These are phyloP conservation scores for Viridothelium virens DNA, from an alignment of 495 filamentous ascomycete species.

Conservation along the genomic window DNA sequence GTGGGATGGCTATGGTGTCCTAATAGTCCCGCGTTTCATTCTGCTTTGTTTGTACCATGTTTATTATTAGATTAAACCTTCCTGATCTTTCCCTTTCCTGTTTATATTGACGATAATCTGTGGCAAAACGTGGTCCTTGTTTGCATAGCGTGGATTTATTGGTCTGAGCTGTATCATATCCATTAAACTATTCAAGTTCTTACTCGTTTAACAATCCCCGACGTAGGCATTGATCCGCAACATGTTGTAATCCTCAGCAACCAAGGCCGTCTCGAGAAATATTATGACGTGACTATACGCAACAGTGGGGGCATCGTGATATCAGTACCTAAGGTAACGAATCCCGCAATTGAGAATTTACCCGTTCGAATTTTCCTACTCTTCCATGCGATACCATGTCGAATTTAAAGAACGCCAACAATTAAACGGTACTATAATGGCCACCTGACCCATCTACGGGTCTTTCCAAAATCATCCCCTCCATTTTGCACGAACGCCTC, in stretches of 20 bases:
- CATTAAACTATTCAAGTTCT: background rate
- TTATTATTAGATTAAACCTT: constrained; percentile 1
- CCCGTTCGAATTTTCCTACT: no score
- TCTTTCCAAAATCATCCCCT: no score
- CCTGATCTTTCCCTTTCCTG: background rate
- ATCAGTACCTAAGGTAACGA: no score
- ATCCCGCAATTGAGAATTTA: no score
- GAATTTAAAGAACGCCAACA: background rate
- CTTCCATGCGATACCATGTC: no score
- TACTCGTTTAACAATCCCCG: background rate
- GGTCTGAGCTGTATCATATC: constrained; percentile 4
- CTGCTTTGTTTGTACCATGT: background rate
- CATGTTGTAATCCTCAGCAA: background rate
- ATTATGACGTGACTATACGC: background rate
- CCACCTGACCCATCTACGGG: background rate
- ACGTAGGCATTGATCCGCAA: background rate
- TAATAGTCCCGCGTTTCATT: background rate
- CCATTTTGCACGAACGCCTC: background rate
- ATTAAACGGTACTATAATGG: background rate
- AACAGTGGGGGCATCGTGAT: no score
- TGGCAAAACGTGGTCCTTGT: constrained; percentile 6
- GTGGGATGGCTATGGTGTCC: background rate
- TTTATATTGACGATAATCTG: background rate
- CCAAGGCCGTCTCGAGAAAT: background rate
- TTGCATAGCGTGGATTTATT: constrained; percentile 12